A percentile compares a stretch with the other conserved stretches of the same genome.
Conservation (phyloP, 257 asterid species). For the Gentiana straminea region DNA sequence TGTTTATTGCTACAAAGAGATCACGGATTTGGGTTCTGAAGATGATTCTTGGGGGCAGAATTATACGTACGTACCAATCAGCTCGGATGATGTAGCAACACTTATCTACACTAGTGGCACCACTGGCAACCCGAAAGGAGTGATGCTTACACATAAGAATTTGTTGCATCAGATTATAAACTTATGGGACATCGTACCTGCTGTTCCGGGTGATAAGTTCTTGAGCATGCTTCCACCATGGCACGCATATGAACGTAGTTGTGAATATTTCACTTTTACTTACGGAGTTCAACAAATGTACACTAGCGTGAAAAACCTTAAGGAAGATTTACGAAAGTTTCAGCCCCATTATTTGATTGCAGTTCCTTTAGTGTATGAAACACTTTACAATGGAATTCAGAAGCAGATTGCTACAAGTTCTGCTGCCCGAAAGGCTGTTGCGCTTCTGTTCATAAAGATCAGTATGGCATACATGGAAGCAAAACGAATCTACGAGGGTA, state of each 20-base stretch:
- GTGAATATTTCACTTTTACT: conserved; percentile 75
- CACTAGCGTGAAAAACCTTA: conserved; percentile 61
- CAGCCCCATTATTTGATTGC: conserved; percentile 78
- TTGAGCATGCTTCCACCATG: conserved; percentile 95
- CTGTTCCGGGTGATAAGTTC: conserved; percentile 75
- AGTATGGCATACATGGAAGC: conserved; percentile 82
- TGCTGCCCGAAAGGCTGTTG: conserved; percentile 50
- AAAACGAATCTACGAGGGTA: conserved; percentile 84
- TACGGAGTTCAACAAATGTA: conserved; percentile 67
- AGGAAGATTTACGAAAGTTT: conserved; percentile 70
- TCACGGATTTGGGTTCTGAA: conserved; percentile 52
- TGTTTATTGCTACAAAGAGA: conserved; percentile 54
- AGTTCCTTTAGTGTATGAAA: conserved; percentile 88
- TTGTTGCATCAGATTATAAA: conserved; percentile 64
- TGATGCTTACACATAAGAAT: conserved; percentile 88
- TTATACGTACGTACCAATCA: conserved; percentile 48
- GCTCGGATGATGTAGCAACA: conserved; percentile 72
- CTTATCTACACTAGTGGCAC: conserved; percentile 91
- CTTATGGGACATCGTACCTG: conserved; percentile 80
- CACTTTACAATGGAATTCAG: conserved; percentile 83
- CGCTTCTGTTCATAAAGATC: conserved; percentile 54
- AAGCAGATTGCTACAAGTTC: conserved; percentile 68
- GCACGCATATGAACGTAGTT: conserved; percentile 94
- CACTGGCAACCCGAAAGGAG: conserved; percentile 94
- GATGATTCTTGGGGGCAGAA: conserved; percentile 63